Percentiles rank a stretch among this genome's conserved stretches.
phyloP scores from a whole-genome alignment of 106 monocot genomes.

The Apostasia shenzhenica region DNA sequence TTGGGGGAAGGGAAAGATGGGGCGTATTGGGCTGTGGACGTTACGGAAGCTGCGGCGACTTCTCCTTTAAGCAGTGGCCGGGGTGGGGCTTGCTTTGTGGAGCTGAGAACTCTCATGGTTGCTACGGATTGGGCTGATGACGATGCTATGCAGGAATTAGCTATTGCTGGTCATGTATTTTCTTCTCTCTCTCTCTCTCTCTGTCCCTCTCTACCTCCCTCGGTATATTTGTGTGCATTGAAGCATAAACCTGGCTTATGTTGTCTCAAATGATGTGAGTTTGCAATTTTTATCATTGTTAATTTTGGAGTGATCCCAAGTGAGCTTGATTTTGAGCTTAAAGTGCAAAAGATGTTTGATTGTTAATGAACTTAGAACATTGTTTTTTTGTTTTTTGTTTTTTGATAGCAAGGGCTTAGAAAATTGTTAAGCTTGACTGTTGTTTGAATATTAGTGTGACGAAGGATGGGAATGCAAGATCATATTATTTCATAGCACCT shows the following conservation, averaged over 20 bases:
- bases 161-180: conserved; percentile 79
- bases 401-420: too few species aligned
- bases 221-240: not conserved
- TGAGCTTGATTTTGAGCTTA: too few species aligned
- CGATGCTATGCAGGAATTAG: conserved; percentile 55
- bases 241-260: not conserved
- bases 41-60: conserved; percentile 10
- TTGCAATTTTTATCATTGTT: not conserved
- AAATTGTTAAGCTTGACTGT: too few species aligned
- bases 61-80: conserved; percentile 8
- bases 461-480: too few species aligned
- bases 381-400: too few species aligned
- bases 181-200: not conserved
- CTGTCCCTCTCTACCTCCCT: too few species aligned
- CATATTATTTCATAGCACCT: too few species aligned
- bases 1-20: conserved; percentile 15
- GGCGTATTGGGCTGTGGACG: conserved; percentile 65
- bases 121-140: conserved; percentile 80
- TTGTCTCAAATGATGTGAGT: not conserved
- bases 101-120: conserved; percentile 88
- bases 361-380: too few species aligned
- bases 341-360: too few species aligned
- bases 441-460: too few species aligned
- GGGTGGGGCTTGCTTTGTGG: conserved; percentile 52
- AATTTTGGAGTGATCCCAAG: not conserved